Base-by-base conservation (phyloP, 2,329 filamentous ascomycete genomes). In the Hortaea werneckii region DNA sequence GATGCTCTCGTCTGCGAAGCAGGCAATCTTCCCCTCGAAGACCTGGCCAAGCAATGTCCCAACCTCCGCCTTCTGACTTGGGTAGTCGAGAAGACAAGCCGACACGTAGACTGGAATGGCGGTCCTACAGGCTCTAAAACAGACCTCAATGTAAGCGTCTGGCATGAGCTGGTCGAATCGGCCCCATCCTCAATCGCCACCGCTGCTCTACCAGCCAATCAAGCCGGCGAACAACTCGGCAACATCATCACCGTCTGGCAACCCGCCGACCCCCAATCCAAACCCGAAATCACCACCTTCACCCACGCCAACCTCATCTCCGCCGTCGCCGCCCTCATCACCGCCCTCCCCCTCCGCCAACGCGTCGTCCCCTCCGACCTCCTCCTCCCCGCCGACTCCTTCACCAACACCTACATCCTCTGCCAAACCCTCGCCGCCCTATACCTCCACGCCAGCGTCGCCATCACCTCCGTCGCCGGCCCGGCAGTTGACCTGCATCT, bases 31-130 rank as follows among this genome's bases (percentile, higher is more conserved):
- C 86, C 92, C 20, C 79, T 95, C 38, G 82, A 87, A 51, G 70
- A 76, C 34, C 76, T 94, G 9, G 76, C 80, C 43, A 78, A 82
- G 57, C 75, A 73, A 44, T 87, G 85, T 58, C 75, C 82, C 5
- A 75, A 77, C 34, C 74, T 98, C 40, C 82, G 81, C 50, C 80
- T 88, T 55, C 75, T 95, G 29, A 78, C 95, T 56, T 96, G 89
- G 87, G 89, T 95, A 9, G 87, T 94, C 5, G 90, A 95, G 58
- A 79, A 87, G 59, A 87, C 87, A 37, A 95, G 82, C 69, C 79
- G 80, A 56, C 90, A 96, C 62, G 84, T 98, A 76, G 89, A 95
- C 66, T 98, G 90, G 89, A 89, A 87, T 56, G 86, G 90, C 61
- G 79, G 89, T 2, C 88, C 89, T 8, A 78, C 83, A 59, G 83